Base-by-base conservation (phyloP, 2,329 filamentous ascomycete species). In the Epichloe typhina region DNA sequence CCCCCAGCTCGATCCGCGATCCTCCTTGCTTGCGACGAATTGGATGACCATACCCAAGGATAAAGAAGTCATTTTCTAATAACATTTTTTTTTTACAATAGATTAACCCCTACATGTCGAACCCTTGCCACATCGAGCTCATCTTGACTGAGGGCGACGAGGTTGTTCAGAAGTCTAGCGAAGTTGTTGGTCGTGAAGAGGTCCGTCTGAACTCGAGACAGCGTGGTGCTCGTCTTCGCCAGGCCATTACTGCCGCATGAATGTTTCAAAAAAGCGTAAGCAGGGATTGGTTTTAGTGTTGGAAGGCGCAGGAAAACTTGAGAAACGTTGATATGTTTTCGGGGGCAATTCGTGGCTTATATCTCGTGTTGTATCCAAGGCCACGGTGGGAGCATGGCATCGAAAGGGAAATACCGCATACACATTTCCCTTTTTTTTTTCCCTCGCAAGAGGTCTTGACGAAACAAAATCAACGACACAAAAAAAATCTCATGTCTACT, bases 21-120 rank as follows among this genome's bases (percentile, higher is more conserved):
- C 3, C 38, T 33, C 11, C 17, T 19, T 19, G 15, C 4, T 35
- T 35, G 17, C 15, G 3, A 42, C 19, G 6, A 7, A 5, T 8
- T 15, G 15, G 17, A 36, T 11, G 15, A 44, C 4, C 6, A 5
- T 46, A 42, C 26, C n/a, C 13, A 31, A n/a, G 23, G 12, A 38
- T 7, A n/a, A 35, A 43, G 17, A 15, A 41, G 26, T 31, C 9
- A 5, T 43, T 38, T 23, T 70, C 61, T 69, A 55, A 47, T 19
- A 50, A 41, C n/a, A 31, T 15, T 3, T 4, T 11, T 3, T 4
- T 11, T 31, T 9, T n/a, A 12, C 31, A 41, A 55, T 26, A 96
- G 90, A 98, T 98, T 80, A 98, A 98, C 85, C 93, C 93, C 59
- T 98, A 97, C 84, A 97, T 98, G 94, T 96, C 90, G 64, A 95